Evolutionary conservation across 306 rosid genomes (phyloP).

Genomic region (Malus fusca): DNA sequence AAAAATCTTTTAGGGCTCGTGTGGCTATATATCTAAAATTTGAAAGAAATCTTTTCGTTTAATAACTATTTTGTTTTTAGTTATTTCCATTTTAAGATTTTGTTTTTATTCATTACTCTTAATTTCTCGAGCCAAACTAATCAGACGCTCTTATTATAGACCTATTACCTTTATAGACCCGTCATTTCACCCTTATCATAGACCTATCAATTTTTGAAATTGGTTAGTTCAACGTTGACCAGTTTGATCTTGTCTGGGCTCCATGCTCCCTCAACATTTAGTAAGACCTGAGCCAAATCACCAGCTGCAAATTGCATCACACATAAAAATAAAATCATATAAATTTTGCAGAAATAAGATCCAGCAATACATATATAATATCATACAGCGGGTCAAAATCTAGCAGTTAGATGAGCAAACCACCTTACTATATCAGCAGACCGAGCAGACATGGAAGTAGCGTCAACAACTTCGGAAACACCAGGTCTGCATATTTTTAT

Average conservation of each 20-base stretch:
- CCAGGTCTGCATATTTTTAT: conserved; percentile 30
- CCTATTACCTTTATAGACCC: neutral
- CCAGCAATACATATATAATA: neutral
- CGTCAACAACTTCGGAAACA: conserved; percentile 54
- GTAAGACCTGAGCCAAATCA: conserved; percentile 3
- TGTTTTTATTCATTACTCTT: too few species aligned
- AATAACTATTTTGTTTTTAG: too few species aligned
- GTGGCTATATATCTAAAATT: too few species aligned
- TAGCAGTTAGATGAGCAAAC: conserved; percentile 48
- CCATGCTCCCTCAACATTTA: neutral
- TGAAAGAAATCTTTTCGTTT: too few species aligned
- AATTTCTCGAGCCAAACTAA: neutral
- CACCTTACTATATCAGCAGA: conserved; percentile 16
- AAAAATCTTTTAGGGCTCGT: too few species aligned
- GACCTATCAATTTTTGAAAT: too few species aligned
- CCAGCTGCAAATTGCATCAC: conserved; percentile 4
- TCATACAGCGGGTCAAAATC: conserved; percentile 39
- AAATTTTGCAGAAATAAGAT: neutral
- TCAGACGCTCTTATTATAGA: too few species aligned
- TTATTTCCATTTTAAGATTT: too few species aligned
- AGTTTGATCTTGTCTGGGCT: conserved; percentile 11
- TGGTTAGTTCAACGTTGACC: neutral
- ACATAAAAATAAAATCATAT: neutral
- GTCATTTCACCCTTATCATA: neutral
- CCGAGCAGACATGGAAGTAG: conserved; percentile 29